These are phyloP conservation scores for Aurantiochytrium sp. DNA, from an alignment of 108 stramenopile genomes.

Conservation along the genomic window DNA sequence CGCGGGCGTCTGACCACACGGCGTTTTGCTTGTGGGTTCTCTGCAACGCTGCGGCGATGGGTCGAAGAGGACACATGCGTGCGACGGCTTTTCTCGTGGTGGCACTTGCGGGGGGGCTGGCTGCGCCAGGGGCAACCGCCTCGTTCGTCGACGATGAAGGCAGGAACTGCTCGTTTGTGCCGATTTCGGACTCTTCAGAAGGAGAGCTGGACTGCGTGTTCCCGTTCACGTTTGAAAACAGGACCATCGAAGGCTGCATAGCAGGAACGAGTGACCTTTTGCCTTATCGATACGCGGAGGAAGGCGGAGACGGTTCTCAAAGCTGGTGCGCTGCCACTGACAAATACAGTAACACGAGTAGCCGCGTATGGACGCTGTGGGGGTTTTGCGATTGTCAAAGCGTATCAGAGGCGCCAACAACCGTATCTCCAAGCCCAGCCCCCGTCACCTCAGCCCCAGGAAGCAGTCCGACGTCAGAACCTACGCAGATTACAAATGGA, in stretches of 20 bases:
- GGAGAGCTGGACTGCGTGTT: not conserved
- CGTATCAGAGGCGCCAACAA: not conserved
- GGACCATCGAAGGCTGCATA: not conserved
- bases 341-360: conserved; percentile 1
- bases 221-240: not conserved
- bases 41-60: too few relatives aligned
- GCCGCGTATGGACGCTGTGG: not conserved
- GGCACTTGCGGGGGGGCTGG: too few relatives aligned
- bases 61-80: too few relatives aligned
- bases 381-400: not conserved
- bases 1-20: too few relatives aligned
- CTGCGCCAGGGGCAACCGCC: too few relatives aligned
- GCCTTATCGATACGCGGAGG: not conserved
- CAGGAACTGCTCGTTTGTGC: not conserved
- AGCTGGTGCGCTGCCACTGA: not conserved
- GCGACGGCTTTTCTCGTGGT: too few relatives aligned
- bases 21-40: too few relatives aligned
- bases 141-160: not conserved
- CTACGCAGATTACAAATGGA: not conserved
- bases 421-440: not conserved
- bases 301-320: not conserved
- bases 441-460: not conserved
- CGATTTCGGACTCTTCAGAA: not conserved
- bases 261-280: not conserved
- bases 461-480: not conserved